Evolutionary conservation across 495 filamentous ascomycete genomes (phyloP), one percentile per base, ranked within the genome.

Genomic region (Platismatia glauca): DNA sequence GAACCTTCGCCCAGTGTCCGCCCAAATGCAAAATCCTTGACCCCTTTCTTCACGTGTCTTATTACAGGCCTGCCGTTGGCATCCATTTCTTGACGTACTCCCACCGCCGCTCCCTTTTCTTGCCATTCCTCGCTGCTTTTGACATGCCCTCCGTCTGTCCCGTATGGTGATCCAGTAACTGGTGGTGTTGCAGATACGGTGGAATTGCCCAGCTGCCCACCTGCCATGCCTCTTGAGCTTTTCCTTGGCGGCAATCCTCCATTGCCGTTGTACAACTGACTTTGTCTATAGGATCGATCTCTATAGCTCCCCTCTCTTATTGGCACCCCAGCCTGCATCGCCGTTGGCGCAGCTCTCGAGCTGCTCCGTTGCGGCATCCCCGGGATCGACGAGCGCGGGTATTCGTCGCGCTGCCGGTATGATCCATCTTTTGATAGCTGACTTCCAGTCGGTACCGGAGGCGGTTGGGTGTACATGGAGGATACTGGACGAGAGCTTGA

Each of bases 1-100:
- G 95, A 97, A 12, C 95, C 95, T 73, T 99, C 95, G 39, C 95
- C 95, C 12, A 99, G 79, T 29, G 92, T 87, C 58, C 90, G 82
- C 11, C 91, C 91, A 75, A 99, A 99, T 46, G 86, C 86, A 73
- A 99, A 99, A 77, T 99, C 95, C 63, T 92, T 88, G 13, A 97
- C 94, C 15, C 95, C 94, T 73, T 97, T 97, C 77, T 97, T 99
- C 58, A 97, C 86, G 60, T 84, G 83, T 67, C 89, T 86, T 66
- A 89, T 81, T 3, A 95, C 83, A 18, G 89, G 85, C 66, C 88
- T 86, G 29, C 94, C 94, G 65, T 88, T 89, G 44, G 86, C 82
- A 75, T 97, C 95, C 18, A 79, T 70, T 72, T 96, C 93, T 71
- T 88, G 86, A 61, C 86, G 82, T 46, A 90, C 76, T 11, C 85